Base-by-base conservation (phyloP, 179 eudicot genomes). In the Spergularia azorica region DNA sequence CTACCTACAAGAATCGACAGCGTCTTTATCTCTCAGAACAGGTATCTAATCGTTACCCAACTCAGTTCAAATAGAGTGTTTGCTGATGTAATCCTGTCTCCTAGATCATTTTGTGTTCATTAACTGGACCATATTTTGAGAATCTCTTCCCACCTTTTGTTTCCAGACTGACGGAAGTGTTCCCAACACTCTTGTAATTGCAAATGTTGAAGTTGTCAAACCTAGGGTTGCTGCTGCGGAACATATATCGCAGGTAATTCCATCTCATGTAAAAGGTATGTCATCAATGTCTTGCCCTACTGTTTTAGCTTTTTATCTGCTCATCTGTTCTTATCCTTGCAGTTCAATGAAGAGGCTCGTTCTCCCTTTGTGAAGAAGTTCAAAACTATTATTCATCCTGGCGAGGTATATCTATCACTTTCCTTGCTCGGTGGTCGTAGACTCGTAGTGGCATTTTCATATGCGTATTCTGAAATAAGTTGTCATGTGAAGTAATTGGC, bases 151-250 rank as follows among this genome's bases (percentile, higher is more conserved):
- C 64, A 8, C 43, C 71, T 70, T 36, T 52, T 69, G 66, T 72
- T 66, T 81, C 38, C 88, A 95, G 99, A 95, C 99, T 81, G 99
- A 95, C 77, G 97, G 97, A 10, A 93, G 92, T 81, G 97, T 91
- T 79, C 99, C 97, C 46, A 95, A 95, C 77, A 95, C 99, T 13
- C 94, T 95, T 57, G 99, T 95, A 66, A 90, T 95, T 71, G 97
- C 99, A 66, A 93, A 90, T 77, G 92, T 92, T 77, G 99, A 95
- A 81, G 86, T 95, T 77, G 97, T 95, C 32, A 95, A 93, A 83
- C 89, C 99, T 32, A 88, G 99, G 78, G 93, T 95, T 84, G 99
- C 99, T 72, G 99, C 99, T 54, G 99, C 97, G 2, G 97, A 95
- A 78, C 99, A 95, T 82, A 95, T 95, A 81, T 86, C 99, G 18